Percentiles rank a stretch among this genome's conserved stretches.
phyloP scores from a whole-genome alignment of 306 rosid genomes.

The Prunus padus region DNA sequence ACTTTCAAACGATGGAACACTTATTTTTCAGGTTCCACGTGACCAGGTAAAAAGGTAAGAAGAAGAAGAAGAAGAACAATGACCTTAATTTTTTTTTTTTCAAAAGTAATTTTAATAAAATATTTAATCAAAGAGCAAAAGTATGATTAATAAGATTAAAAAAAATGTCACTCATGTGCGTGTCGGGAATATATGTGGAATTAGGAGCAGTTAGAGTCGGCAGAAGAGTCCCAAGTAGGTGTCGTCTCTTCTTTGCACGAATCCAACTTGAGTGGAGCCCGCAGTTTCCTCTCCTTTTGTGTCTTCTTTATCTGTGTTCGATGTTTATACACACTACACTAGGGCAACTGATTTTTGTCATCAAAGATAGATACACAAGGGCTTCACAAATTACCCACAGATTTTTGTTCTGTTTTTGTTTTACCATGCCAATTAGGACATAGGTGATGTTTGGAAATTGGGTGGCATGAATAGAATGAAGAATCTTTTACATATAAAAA shows the following conservation, averaged over 20 bases:
- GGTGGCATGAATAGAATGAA: not conserved
- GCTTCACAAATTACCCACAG: not conserved
- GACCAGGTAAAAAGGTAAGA: not conserved
- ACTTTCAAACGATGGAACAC: not conserved
- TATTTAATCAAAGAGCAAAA: not conserved
- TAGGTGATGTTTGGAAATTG: not conserved
- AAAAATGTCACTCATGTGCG: not conserved
- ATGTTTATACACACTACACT: not conserved
- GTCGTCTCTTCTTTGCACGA: not conserved
- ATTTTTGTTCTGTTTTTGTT: not conserved
- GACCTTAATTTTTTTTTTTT: not conserved
- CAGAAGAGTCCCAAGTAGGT: not conserved
- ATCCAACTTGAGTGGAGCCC: not conserved
- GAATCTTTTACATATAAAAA: not conserved
- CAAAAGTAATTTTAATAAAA: too few species aligned
- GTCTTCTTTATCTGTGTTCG: not conserved
- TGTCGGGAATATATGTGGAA: not conserved
- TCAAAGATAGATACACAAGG: not conserved
- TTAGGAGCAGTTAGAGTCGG: conserved; percentile 22
- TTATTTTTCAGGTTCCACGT: not conserved
- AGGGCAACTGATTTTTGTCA: not conserved
- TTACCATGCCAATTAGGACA: not conserved
- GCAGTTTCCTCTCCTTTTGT: not conserved
- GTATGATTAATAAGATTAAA: too few species aligned
- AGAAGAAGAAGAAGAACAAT: not conserved